phyloP scores from a whole-genome alignment of 192 early-diverging fungal species.

The Backusella morwellensis region DNA sequence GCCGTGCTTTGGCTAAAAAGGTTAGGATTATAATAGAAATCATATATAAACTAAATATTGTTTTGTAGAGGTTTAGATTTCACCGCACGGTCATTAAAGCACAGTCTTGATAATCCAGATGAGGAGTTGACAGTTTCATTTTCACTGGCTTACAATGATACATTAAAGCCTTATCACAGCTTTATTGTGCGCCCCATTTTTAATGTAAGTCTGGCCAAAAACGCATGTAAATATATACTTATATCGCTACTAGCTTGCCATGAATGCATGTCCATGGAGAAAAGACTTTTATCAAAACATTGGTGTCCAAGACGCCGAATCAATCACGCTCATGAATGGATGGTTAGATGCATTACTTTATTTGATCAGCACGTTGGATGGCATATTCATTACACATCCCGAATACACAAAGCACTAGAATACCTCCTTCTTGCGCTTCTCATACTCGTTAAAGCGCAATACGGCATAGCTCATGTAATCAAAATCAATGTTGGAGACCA shows the following conservation, averaged over 20 bases:
- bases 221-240: neutral
- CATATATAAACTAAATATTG: neutral
- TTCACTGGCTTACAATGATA: slow-evolving; percentile 60
- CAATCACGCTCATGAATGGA: slow-evolving; percentile 53
- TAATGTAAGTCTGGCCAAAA: slow-evolving; percentile 33
- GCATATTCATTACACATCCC: slow-evolving; percentile 45
- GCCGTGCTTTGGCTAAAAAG: slow-evolving; percentile 91
- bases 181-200: slow-evolving; percentile 65
- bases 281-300: slow-evolving; percentile 83
- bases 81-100: slow-evolving; percentile 60
- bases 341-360: slow-evolving; percentile 76
- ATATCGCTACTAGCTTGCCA: slow-evolving; percentile 54
- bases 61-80: slow-evolving; percentile 62
- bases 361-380: slow-evolving; percentile 59
- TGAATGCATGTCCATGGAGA: slow-evolving; percentile 87
- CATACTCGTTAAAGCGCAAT: slow-evolving; percentile 78
- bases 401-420: slow-evolving; percentile 15
- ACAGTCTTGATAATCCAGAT: slow-evolving; percentile 44
- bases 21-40: slow-evolving; percentile 31
- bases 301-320: slow-evolving; percentile 57
- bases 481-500: slow-evolving; percentile 92
- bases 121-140: slow-evolving; percentile 69
- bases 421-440: slow-evolving; percentile 37
- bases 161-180: slow-evolving; percentile 63
- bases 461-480: slow-evolving; percentile 90